Conservation (phyloP, 176 grass and related monocot species). For the Rhipidocladum racemiflorum region DNA sequence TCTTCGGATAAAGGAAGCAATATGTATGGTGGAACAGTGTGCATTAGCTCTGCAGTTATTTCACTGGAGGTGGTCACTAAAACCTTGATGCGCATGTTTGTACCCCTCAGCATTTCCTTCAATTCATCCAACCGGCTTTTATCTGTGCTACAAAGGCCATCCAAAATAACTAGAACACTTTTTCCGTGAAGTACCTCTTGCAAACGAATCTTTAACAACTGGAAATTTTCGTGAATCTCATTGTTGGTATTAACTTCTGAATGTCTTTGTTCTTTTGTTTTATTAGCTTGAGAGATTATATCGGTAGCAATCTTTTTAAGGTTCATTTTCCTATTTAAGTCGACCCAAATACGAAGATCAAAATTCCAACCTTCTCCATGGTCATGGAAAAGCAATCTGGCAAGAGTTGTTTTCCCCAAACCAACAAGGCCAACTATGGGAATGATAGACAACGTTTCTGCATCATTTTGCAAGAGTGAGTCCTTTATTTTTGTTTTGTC, state of each 20-base stretch:
- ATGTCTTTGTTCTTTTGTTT: not conserved
- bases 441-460: slow-evolving; percentile 20
- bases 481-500: slow-evolving; percentile 32
- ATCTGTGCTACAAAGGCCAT: slow-evolving; percentile 16
- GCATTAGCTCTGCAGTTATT: slow-evolving; percentile 29
- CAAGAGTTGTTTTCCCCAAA: slow-evolving; percentile 46
- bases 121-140: slow-evolving; percentile 15
- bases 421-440: slow-evolving; percentile 45
- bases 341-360: slow-evolving; percentile 37
- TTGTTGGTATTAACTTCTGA: not conserved
- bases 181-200: not conserved
- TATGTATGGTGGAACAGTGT: slow-evolving; percentile 6
- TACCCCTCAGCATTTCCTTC: slow-evolving; percentile 16
- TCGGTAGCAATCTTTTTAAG: slow-evolving; percentile 16
- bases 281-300: slow-evolving; percentile 4
- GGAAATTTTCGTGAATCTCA: not conserved
- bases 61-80: slow-evolving; percentile 41
- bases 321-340: slow-evolving; percentile 19
- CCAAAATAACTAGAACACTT: slow-evolving; percentile 25
- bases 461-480: not conserved
- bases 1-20: slow-evolving; percentile 25
- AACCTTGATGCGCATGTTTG: not conserved
- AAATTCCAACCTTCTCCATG: slow-evolving; percentile 19
- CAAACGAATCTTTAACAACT: slow-evolving; percentile 23
- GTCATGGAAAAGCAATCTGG: slow-evolving; percentile 41